phyloP scores from a whole-genome alignment of 257 asterid genomes.

The Rauvolfia tetraphylla region DNA sequence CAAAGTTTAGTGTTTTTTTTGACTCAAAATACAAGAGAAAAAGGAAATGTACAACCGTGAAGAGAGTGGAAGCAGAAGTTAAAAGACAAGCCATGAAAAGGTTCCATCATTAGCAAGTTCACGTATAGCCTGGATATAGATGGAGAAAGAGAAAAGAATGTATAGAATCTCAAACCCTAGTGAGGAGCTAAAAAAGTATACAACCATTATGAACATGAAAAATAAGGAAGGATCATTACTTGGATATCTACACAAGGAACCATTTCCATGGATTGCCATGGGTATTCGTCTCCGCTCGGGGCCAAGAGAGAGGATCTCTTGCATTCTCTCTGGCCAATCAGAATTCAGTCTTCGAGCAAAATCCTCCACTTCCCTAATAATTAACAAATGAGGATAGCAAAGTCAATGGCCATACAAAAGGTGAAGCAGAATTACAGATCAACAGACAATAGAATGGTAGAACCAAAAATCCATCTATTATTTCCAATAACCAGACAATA shows the following conservation, averaged over 20 bases:
- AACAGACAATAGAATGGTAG: not conserved
- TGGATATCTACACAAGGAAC: constrained; percentile 58
- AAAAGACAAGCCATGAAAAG: not conserved
- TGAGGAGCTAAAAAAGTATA: not conserved
- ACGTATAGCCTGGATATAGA: not conserved
- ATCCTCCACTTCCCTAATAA: constrained; percentile 97
- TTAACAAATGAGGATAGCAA: constrained; percentile 4
- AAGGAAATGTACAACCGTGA: not conserved
- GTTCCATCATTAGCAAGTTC: not conserved
- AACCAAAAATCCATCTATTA: not conserved
- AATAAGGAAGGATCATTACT: constrained; percentile 28
- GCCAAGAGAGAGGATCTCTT: constrained; percentile 74
- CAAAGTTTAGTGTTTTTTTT: not conserved
- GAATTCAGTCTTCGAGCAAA: constrained; percentile 91
- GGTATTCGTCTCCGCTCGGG: constrained; percentile 63
- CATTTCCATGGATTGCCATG: constrained; percentile 58
- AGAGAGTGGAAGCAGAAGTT: not conserved
- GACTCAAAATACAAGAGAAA: not conserved
- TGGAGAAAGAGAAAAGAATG: not conserved
- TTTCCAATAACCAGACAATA: not conserved
- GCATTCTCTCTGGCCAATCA: constrained; percentile 94
- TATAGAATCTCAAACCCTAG: not conserved
- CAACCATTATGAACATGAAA: not conserved
- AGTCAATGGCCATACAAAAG: not conserved
- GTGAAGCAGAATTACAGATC: not conserved